Evolutionary conservation across 225 moss, liverwort and hornwort species (phyloP).

Genomic region (Sphagnum contortum): DNA sequence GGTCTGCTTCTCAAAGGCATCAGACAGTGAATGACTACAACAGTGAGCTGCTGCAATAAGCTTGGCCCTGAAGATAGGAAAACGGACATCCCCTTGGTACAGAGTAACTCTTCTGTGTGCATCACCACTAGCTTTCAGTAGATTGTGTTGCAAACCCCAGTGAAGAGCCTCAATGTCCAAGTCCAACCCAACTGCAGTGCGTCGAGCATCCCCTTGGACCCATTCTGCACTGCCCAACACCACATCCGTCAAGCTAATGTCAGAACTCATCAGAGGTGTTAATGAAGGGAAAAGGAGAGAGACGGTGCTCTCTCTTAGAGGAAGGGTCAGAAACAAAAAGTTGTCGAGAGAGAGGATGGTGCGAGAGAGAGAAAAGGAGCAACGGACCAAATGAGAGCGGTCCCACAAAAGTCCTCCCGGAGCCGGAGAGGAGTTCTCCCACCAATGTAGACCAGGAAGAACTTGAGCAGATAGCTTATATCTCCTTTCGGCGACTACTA

Average conservation of each 20-base stretch:
- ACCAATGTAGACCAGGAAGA: conserved; percentile 43
- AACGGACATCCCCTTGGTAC: conserved; percentile 30
- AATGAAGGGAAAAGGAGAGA: too few relatives aligned
- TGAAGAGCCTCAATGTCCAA: conserved; percentile 34
- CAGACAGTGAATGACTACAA: not conserved
- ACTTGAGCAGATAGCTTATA: conserved; percentile 45
- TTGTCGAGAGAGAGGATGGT: too few relatives aligned
- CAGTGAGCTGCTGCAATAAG: conserved; percentile 1
- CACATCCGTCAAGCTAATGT: not conserved
- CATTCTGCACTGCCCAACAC: conserved; percentile 34
- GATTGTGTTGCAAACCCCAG: conserved; percentile 41
- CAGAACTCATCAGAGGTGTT: not conserved
- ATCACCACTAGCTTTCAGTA: conserved; percentile 22
- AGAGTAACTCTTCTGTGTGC: conserved; percentile 20
- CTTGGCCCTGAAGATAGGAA: conserved; percentile 19
- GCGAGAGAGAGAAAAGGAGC: too few relatives aligned
- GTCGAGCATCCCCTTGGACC: conserved; percentile 40
- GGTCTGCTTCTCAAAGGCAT: conserved; percentile 1
- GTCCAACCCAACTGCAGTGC: conserved; percentile 50
- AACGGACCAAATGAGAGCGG: conserved; percentile 34
- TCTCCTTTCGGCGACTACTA: conserved; percentile 41
- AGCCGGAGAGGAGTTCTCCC: conserved; percentile 37
- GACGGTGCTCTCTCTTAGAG: too few relatives aligned
- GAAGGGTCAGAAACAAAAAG: too few relatives aligned
- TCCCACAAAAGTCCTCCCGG: conserved; percentile 51